Conservation (phyloP, 1,139 yeast species). For the Saccharomycopsis hybrid region DNA sequence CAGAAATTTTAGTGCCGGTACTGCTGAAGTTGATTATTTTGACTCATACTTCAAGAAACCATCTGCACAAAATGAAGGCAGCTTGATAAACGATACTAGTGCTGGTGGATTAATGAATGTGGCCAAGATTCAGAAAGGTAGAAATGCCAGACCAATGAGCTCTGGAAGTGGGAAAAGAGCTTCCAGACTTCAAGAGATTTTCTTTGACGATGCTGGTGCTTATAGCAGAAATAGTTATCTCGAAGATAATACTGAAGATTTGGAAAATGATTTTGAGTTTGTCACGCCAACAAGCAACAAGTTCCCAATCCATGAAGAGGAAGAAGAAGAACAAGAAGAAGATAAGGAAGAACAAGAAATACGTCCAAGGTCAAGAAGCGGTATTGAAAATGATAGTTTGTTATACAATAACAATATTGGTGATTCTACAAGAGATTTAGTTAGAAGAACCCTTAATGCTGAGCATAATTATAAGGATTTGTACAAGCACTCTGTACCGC, state of each 20-base stretch:
- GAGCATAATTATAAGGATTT: conserved; percentile 17
- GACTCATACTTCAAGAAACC: not conserved
- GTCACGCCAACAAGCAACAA: conserved; percentile 8
- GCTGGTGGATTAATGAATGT: too few species aligned
- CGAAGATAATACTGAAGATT: conserved; percentile 14
- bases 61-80: too few species aligned
- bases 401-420: conserved; percentile 12
- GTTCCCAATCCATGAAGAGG: not conserved
- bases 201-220: not conserved
- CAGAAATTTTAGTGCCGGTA: conserved; percentile 9
- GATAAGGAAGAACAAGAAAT: too few species aligned
- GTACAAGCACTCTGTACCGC: conserved; percentile 15
- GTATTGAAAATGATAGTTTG: conserved; percentile 1
- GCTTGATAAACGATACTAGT: too few species aligned
- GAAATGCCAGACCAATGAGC: not conserved
- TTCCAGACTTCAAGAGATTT: conserved; percentile 6
- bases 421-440: conserved; percentile 16
- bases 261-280: conserved; percentile 17
- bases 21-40: not conserved
- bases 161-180: not conserved
- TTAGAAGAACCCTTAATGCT: conserved; percentile 10
- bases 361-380: too few species aligned
- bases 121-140: not conserved
- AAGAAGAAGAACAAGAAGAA: too few species aligned
- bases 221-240: not conserved